Evolutionary conservation across 495 filamentous ascomycete genomes (phyloP).

Genomic region (Talaromyces stipitatus): DNA sequence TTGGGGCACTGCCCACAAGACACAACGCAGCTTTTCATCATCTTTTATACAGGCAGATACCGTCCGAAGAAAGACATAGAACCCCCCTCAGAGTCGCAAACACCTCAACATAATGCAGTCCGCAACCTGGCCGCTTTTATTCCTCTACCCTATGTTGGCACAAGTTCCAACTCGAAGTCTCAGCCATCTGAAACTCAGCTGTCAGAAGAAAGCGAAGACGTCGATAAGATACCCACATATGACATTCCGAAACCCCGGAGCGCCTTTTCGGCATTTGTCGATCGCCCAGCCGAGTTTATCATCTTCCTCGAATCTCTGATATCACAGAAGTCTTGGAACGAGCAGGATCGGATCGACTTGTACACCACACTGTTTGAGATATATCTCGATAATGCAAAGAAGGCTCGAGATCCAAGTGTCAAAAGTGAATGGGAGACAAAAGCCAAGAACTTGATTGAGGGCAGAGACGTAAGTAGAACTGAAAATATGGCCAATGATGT

Average conservation of each 20-base stretch:
- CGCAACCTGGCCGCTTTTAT: conserved; percentile 76
- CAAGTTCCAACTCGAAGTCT: conserved; percentile 39
- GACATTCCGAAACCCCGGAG: conserved; percentile 69
- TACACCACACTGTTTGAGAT: conserved; percentile 97
- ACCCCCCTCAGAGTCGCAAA: conserved; percentile 40
- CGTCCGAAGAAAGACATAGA: conserved; percentile 59
- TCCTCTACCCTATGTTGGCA: conserved; percentile 80
- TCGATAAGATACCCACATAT: conserved; percentile 23
- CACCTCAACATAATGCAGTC: conserved; percentile 59
- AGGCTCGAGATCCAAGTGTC: conserved; percentile 57
- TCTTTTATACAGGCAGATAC: conserved; percentile 86
- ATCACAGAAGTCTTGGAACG: conserved; percentile 54
- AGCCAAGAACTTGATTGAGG: conserved; percentile 75
- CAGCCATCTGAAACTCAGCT: conserved; percentile 20
- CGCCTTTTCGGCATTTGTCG: conserved; percentile 94
- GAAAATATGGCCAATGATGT: neutral
- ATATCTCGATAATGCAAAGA: conserved; percentile 82
- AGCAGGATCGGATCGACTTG: conserved; percentile 72
- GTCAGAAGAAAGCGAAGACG: conserved; percentile 17
- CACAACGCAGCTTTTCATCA: conserved; percentile 79
- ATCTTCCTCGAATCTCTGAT: conserved; percentile 82
- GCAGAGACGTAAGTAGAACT: conserved; percentile 48
- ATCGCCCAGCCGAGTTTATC: conserved; percentile 85
- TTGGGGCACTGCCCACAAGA: conserved; percentile 73
- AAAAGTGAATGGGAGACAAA: conserved; percentile 81